Evolutionary conservation across 169 alveolate genomes (phyloP).

Genomic region (Plasmodium vinckei): DNA sequence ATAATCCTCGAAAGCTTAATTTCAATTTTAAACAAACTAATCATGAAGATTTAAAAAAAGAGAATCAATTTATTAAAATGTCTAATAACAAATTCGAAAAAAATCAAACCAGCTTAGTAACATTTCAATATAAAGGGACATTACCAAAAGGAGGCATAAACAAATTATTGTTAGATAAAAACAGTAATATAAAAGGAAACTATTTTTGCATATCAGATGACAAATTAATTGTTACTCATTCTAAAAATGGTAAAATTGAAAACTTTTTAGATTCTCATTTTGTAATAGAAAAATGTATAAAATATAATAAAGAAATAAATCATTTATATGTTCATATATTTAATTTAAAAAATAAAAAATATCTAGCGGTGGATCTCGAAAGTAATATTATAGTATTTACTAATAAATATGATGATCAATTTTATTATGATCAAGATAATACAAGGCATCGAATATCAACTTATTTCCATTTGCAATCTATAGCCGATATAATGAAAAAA

Average conservation of each 20-base stretch:
- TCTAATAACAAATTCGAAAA: background rate
- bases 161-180: slow-evolving; percentile 3
- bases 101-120: slow-evolving; percentile 14
- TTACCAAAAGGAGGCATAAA: slow-evolving; percentile 42
- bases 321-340: slow-evolving; percentile 56
- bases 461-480: slow-evolving; percentile 56
- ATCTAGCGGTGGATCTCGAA: slow-evolving; percentile 44
- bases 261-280: slow-evolving; percentile 24
- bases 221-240: slow-evolving; percentile 35
- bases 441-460: slow-evolving; percentile 20
- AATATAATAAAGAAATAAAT: slow-evolving; percentile 45
- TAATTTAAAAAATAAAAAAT: slow-evolving; percentile 39
- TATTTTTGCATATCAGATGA: slow-evolving; percentile 8
- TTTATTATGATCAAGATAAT: slow-evolving; percentile 17
- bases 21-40: background rate
- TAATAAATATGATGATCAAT: slow-evolving; percentile 41
- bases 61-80: background rate
- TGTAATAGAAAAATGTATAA: slow-evolving; percentile 39
- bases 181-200: slow-evolving; percentile 33
- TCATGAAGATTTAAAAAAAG: background rate
- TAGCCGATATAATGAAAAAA: slow-evolving; percentile 63
- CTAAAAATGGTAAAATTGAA: slow-evolving; percentile 28
- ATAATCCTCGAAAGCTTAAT: background rate
- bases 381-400: slow-evolving; percentile 18
- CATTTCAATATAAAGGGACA: slow-evolving; percentile 60